phyloP scores from a whole-genome alignment of 768 basidiomycete genomes.

The Tricholoma saponaceum region DNA sequence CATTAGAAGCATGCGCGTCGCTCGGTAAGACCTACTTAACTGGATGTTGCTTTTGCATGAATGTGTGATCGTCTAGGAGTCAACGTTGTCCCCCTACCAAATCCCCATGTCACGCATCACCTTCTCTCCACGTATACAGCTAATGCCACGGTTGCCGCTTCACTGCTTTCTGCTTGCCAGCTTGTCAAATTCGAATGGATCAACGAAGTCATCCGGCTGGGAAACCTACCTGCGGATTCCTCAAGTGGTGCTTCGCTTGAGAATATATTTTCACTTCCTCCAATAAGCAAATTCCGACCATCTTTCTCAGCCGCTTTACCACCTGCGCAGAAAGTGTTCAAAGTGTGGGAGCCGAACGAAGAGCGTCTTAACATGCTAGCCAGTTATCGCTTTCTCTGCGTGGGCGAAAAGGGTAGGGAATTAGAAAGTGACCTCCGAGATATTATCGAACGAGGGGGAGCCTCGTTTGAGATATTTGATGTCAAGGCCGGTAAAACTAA shows the following conservation, averaged over 20 bases:
- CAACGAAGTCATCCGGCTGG: conserved; percentile 51
- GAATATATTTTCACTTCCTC: conserved; percentile 45
- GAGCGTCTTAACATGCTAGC: conserved; percentile 53
- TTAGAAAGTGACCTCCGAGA: conserved; percentile 46
- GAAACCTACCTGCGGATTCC: conserved; percentile 30
- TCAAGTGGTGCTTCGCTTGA: conserved; percentile 42
- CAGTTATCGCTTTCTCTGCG: conserved; percentile 53
- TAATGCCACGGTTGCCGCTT: conserved; percentile 47
- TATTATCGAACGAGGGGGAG: conserved; percentile 53
- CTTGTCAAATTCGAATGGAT: conserved; percentile 72
- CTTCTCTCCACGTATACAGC: conserved; percentile 48
- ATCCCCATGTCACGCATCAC: conserved; percentile 58
- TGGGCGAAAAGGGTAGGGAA: conserved; percentile 52
- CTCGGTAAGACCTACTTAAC: conserved; percentile 40
- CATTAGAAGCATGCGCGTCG: conserved; percentile 40
- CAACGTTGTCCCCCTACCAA: conserved; percentile 42
- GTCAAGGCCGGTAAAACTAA: conserved; percentile 43
- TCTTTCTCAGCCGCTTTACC: conserved; percentile 48
- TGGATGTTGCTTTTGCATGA: not conserved
- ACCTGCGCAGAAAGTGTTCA: conserved; percentile 43
- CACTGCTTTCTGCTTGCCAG: conserved; percentile 52
- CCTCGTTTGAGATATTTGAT: conserved; percentile 59
- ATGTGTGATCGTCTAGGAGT: conserved; percentile 42
- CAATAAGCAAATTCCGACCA: conserved; percentile 54
- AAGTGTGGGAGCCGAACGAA: conserved; percentile 67